Base-by-base conservation (phyloP, 768 basidiomycete genomes). In the Auriscalpium orientale region DNA sequence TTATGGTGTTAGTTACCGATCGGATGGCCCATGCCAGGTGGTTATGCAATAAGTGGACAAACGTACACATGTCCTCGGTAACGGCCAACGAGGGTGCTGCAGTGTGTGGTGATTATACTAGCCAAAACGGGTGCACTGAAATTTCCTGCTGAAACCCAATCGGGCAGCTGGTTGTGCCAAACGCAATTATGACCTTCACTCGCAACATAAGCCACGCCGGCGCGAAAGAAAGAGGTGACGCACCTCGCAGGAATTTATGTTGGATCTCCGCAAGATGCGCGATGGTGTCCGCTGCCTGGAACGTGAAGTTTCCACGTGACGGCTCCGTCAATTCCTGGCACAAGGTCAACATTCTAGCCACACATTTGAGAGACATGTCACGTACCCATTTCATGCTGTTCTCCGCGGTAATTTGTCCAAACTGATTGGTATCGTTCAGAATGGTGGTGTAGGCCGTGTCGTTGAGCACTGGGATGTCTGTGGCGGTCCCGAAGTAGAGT, bases 301-400 rank as follows among this genome's bases (percentile, higher is more conserved):
- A 82, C 0, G 74, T 78, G 66, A 79, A 83, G 2, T 63, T 65
- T 22, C 77, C 77, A 20, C 70, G 77, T 4, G 66, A 64, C 3
- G 79, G 79, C 56, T 83, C 80, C 11, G 79, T 81, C 1, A 77
- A 75, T 56, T 79, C 78, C 79, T 81, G 53, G 28, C 28, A 28
- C 28, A 5, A 28, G 28, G 28, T 28, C 28, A 28, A 28, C 4
- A 5, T 28, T 28, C 2, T 7, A 28, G 7, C 28, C 28, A 28
- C 28, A 28, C 8, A 22, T 7, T n/a, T 7, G 9, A 13, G n/a
- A 18, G 9, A 40, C 20, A 10, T 34, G n/a, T 40, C 35, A 33
- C 62, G 12, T 28, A 68, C 74, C 75, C 75, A 76, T 70, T 76
- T 76, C 74, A 75, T 75, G 58, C 72, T 73, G 65, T 77, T 76